Percentiles rank a stretch among this genome's conserved stretches.
These are phyloP conservation scores for Ascocoryne sarcoides DNA, from an alignment of 2,329 filamentous ascomycete genomes.

Conservation along the genomic window DNA sequence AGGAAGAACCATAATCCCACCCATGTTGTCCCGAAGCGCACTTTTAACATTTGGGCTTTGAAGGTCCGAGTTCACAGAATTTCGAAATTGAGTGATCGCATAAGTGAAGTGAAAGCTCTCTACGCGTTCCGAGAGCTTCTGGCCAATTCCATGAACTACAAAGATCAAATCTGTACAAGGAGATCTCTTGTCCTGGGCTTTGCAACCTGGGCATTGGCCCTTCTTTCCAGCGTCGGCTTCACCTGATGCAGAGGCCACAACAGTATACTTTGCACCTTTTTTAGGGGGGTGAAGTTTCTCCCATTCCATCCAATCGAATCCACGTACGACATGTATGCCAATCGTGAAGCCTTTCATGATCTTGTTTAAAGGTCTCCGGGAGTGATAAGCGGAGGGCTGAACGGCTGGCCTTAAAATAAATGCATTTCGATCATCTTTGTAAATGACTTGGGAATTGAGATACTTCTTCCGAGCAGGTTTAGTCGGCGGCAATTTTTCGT, in stretches of 20 bases:
- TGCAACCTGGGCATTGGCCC: conserved; percentile 46
- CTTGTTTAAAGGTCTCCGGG: conserved; percentile 69
- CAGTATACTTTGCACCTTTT: conserved; percentile 23
- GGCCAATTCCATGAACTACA: conserved; percentile 91
- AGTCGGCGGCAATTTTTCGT: conserved; percentile 11
- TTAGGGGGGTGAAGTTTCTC: conserved; percentile 51
- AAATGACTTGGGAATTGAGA: conserved; percentile 74
- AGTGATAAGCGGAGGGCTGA: conserved; percentile 77
- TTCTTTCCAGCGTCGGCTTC: conserved; percentile 12
- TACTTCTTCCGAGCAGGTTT: conserved; percentile 45
- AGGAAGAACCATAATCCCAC: conserved; percentile 87
- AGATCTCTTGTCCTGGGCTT: conserved; percentile 52
- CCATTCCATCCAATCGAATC: conserved; percentile 76
- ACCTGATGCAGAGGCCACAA: neutral
- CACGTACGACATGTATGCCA: conserved; percentile 79
- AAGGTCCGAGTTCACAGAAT: conserved; percentile 79
- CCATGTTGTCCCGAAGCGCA: conserved; percentile 66
- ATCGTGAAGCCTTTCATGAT: conserved; percentile 72
- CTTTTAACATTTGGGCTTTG: conserved; percentile 64
- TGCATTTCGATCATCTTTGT: conserved; percentile 66
- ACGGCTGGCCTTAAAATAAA: conserved; percentile 82
- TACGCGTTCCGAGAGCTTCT: conserved; percentile 89
- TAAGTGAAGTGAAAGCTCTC: conserved; percentile 98
- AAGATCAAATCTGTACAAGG: conserved; percentile 81
- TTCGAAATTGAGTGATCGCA: conserved; percentile 82